Conservation (phyloP, 176 grass and related monocot genomes). For the Triticum dicoccoides region DNA sequence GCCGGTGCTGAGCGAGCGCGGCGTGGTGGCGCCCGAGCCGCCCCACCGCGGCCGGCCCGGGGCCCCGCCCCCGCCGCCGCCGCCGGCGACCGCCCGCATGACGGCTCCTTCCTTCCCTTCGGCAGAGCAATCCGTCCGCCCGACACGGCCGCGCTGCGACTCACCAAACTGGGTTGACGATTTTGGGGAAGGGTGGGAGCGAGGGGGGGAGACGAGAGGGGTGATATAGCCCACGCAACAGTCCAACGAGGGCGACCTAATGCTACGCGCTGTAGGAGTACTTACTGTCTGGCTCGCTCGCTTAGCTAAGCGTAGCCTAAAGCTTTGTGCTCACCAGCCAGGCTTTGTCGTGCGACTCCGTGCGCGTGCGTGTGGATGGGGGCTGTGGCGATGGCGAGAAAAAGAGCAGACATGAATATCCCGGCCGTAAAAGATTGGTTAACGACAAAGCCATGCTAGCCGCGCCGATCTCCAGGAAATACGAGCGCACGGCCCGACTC, state of each 20-base stretch:
- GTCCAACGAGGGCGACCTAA: slow-evolving; percentile 39
- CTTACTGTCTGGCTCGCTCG: no score
- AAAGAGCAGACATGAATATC: background rate
- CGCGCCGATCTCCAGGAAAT: background rate
- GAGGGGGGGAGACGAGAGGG: background rate
- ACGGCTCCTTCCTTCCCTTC: no score
- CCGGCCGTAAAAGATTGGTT: background rate
- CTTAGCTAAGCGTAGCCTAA: background rate
- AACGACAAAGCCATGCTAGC: background rate
- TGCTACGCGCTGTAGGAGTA: background rate
- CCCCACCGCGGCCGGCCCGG: slow-evolving; percentile 46
- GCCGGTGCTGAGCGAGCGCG: slow-evolving; percentile 56
- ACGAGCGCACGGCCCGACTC: no score
- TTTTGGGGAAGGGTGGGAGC: background rate
- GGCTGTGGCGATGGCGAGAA: background rate
- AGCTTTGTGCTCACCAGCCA: background rate
- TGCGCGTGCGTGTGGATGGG: background rate
- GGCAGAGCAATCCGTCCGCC: background rate
- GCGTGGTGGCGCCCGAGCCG: slow-evolving; percentile 39
- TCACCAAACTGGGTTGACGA: slow-evolving; percentile 35
- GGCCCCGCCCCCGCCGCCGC: slow-evolving; percentile 12
- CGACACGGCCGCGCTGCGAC: slow-evolving; percentile 19
- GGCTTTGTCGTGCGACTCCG: no score
- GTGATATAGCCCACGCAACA: slow-evolving; percentile 21
- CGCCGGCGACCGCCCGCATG: background rate